phyloP scores from a whole-genome alignment of 352 stramenopile genomes.

The Pythium sukuiense region DNA sequence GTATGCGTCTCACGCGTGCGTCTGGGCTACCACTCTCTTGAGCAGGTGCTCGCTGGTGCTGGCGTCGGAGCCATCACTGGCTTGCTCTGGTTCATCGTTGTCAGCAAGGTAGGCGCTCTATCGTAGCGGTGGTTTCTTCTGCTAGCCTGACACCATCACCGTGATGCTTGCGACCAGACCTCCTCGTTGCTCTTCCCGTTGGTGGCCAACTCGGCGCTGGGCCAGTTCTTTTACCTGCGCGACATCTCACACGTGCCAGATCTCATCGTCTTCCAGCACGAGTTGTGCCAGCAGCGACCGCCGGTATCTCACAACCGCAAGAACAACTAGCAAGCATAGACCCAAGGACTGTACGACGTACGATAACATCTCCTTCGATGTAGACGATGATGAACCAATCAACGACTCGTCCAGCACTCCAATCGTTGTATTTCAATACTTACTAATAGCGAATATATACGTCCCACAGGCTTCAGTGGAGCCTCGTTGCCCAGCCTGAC shows the following conservation, averaged over 20 bases:
- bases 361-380: no score
- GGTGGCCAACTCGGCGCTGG: slow-evolving; percentile 46
- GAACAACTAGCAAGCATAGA: slow-evolving; percentile 5
- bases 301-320: slow-evolving; percentile 4
- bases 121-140: background rate
- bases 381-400: no score
- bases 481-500: background rate
- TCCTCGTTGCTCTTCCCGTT: slow-evolving; percentile 58
- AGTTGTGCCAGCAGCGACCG: slow-evolving; percentile 38
- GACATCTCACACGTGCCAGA: slow-evolving; percentile 77
- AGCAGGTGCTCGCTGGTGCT: slow-evolving; percentile 67
- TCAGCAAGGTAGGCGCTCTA: slow-evolving; percentile 25
- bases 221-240: slow-evolving; percentile 63
- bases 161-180: slow-evolving; percentile 26
- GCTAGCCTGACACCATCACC: background rate
- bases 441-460: slow-evolving; percentile 7
- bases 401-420: background rate
- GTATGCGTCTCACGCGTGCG: slow-evolving; percentile 77
- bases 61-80: slow-evolving; percentile 47
- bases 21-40: slow-evolving; percentile 74
- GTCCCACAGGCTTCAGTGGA: background rate
- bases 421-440: slow-evolving; percentile 5
- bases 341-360: no score
- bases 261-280: slow-evolving; percentile 77
- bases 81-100: slow-evolving; percentile 51